These are phyloP conservation scores for Furcasterigmium furcatum DNA, from an alignment of 2,329 filamentous ascomycete species.

Conservation along the genomic window DNA sequence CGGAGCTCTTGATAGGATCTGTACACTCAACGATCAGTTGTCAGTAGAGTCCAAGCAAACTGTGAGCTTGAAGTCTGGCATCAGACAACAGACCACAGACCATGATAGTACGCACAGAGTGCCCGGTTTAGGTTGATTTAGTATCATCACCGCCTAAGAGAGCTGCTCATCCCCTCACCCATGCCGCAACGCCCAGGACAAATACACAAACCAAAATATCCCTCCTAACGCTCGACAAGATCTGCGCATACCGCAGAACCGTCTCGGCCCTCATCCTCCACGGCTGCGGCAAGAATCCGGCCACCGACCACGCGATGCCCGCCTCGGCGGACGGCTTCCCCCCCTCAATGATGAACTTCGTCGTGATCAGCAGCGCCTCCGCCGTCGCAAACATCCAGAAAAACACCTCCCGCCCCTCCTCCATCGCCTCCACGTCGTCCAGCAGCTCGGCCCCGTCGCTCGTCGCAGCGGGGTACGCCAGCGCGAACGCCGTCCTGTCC, in stretches of 20 bases:
- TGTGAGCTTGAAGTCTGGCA: too few relatives aligned
- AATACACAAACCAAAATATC: slow-evolving; percentile 78
- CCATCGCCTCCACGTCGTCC: slow-evolving; percentile 20
- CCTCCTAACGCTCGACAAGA: slow-evolving; percentile 67
- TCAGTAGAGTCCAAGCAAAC: too few relatives aligned
- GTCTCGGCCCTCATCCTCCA: slow-evolving; percentile 60
- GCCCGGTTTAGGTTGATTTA: too few relatives aligned
- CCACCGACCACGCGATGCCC: slow-evolving; percentile 62
- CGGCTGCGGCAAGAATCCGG: slow-evolving; percentile 63
- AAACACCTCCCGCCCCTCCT: slow-evolving; percentile 47
- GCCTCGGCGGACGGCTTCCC: slow-evolving; percentile 45
- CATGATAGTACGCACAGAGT: too few relatives aligned
- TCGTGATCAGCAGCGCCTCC: slow-evolving; percentile 69
- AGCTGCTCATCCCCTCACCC: slow-evolving; percentile 35
- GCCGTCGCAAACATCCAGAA: slow-evolving; percentile 81
- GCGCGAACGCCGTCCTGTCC: slow-evolving; percentile 33
- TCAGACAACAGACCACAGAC: too few relatives aligned
- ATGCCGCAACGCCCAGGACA: slow-evolving; percentile 60
- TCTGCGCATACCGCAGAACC: slow-evolving; percentile 63
- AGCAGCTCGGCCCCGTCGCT: slow-evolving; percentile 20
- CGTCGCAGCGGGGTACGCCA: slow-evolving; percentile 19
- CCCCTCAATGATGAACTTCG: slow-evolving; percentile 67
- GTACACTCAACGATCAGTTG: too few relatives aligned
- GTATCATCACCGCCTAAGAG: too few relatives aligned
- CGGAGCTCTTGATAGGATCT: too few relatives aligned